These are phyloP conservation scores for Aspergillus thermomutatus DNA, from an alignment of 2,329 filamentous ascomycete species.

Conservation along the genomic window DNA sequence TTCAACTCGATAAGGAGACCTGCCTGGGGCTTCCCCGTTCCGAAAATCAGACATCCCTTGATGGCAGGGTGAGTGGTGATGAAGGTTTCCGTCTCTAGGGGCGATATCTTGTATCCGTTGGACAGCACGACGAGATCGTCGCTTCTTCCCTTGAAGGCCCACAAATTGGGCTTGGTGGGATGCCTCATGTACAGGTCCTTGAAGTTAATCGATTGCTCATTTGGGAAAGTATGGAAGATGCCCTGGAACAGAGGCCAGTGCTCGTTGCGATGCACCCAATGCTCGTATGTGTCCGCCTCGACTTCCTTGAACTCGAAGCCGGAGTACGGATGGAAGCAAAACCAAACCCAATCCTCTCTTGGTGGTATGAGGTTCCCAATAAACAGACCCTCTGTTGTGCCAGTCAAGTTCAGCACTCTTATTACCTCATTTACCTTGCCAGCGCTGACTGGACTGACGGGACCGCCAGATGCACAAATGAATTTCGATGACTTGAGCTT, in stretches of 20 bases:
- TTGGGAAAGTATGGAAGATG: conserved; percentile 28
- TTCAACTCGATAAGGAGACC: conserved; percentile 13
- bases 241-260: conserved; percentile 23
- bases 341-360: conserved; percentile 2
- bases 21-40: conserved; percentile 15
- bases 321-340: conserved; percentile 8
- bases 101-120: conserved; percentile 19
- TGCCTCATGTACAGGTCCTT: conserved; percentile 18
- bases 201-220: conserved; percentile 22
- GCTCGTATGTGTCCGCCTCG: conserved; percentile 30
- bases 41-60: conserved; percentile 14
- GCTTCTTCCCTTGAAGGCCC: conserved; percentile 19
- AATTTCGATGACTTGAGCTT: no score
- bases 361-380: conserved; percentile 11
- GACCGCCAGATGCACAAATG: no score
- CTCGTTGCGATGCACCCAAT: conserved; percentile 32
- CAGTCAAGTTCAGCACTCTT: no score
- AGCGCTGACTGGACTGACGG: no score
- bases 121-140: conserved; percentile 24
- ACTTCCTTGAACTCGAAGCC: conserved; percentile 20
- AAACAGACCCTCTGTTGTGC: not conserved
- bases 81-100: conserved; percentile 12
- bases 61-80: conserved; percentile 15
- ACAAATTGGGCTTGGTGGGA: conserved; percentile 21
- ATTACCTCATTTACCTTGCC: no score